These are phyloP conservation scores for Eragrostis curvula DNA, from an alignment of 176 grass and related monocot species.

Conservation along the genomic window DNA sequence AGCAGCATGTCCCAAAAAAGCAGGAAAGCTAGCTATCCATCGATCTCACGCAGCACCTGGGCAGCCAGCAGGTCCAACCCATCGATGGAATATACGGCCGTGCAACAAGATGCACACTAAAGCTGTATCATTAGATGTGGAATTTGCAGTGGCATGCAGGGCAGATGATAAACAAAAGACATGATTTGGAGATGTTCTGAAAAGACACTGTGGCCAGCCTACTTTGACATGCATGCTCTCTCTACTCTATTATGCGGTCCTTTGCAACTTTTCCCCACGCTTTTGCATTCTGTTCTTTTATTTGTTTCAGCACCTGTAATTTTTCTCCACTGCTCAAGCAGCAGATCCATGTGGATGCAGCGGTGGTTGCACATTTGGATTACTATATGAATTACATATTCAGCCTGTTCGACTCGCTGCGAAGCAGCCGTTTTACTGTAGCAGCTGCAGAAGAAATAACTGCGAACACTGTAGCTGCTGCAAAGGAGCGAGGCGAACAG, in stretches of 20 bases:
- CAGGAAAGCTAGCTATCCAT: constrained; percentile 19
- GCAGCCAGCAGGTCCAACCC: constrained; percentile 14
- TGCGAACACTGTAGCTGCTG: too few relatives aligned
- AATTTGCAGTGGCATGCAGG: background rate
- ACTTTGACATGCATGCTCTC: constrained; percentile 9
- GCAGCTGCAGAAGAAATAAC: too few relatives aligned
- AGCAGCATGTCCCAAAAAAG: constrained; percentile 68
- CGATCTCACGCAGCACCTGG: constrained; percentile 29
- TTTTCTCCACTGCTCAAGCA: background rate
- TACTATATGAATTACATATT: background rate
- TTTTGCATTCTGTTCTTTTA: constrained; percentile 6
- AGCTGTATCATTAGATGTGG: background rate
- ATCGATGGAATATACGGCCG: constrained; percentile 50
- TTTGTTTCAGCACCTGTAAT: background rate
- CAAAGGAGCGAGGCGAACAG: too few relatives aligned
- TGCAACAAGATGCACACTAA: constrained; percentile 6
- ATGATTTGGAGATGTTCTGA: constrained; percentile 23
- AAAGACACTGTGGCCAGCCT: constrained; percentile 29
- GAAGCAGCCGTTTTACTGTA: too few relatives aligned
- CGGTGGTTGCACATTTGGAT: background rate
- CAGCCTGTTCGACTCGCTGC: too few relatives aligned
- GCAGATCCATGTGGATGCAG: constrained; percentile 3
- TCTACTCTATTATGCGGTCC: background rate
- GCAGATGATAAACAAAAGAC: background rate
- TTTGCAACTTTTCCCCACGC: constrained; percentile 5